Percentiles rank a stretch among this genome's conserved stretches.
These are phyloP conservation scores for Cinnamomum micranthum DNA, from an alignment of 164 flowering plant genomes.

Conservation along the genomic window DNA sequence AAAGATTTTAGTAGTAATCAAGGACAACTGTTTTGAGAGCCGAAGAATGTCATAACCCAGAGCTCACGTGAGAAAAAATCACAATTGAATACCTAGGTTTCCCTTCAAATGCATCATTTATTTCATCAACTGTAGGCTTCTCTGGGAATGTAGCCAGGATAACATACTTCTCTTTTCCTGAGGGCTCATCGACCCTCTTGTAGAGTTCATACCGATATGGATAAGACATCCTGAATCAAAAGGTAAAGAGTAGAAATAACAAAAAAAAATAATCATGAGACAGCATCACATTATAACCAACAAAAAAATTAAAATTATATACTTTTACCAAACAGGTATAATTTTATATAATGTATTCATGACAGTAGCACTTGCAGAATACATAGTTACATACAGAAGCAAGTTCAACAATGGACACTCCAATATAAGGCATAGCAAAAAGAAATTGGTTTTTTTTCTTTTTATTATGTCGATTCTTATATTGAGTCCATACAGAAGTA, in stretches of 20 bases:
- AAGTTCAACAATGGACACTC: too few species aligned
- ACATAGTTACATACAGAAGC: too few species aligned
- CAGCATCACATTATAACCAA: too few species aligned
- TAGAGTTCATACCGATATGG: constrained; percentile 71
- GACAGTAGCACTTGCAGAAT: too few species aligned
- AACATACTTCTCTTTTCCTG: constrained; percentile 70
- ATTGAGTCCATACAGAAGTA: too few species aligned
- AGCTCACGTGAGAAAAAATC: background rate
- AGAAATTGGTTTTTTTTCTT: too few species aligned
- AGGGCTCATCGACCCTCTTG: constrained; percentile 69
- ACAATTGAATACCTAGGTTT: constrained; percentile 52
- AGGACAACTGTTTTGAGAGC: background rate
- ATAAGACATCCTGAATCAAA: constrained; percentile 59
- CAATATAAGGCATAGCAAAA: too few species aligned
- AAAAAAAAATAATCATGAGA: too few species aligned
- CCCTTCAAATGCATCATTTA: constrained; percentile 76
- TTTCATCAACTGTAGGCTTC: constrained; percentile 60
- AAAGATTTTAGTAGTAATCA: constrained; percentile 5
- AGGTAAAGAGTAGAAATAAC: background rate
- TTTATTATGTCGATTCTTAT: too few species aligned
- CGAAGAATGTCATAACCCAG: background rate
- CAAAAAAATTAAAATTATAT: too few species aligned
- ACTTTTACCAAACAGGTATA: too few species aligned
- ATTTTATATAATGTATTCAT: too few species aligned
- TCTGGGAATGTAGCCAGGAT: constrained; percentile 49